Evolutionary conservation across 2,329 filamentous ascomycete genomes (phyloP), one percentile per base, ranked within the genome.

Genomic region (Fusarium aywerte): DNA sequence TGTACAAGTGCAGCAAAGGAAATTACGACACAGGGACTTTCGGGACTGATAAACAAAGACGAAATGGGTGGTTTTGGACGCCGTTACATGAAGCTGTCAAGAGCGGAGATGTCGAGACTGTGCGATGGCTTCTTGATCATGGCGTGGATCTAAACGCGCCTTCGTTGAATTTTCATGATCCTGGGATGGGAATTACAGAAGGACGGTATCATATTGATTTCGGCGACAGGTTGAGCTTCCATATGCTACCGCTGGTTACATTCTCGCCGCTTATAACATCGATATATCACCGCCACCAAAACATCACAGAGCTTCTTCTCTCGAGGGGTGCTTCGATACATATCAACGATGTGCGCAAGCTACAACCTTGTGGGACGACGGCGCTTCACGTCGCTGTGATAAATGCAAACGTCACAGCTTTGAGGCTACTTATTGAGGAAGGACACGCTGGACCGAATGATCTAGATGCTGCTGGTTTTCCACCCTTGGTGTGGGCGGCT

Each of bases 401-500:
- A n/a, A 52, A 48, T 13, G 64, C 52, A 0, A 65, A 65, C 13
- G 29, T 58, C 23, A 4, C 45, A 5, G 36, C 48, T 4, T 35
- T 65, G 4, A 61, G 15, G 27, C 33, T 57, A 18, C 35, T 67
- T 4, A 18, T 67, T 12, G 27, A 58, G 27, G 52, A 32, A 23
- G 58, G 64, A 32, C n/a, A 56, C 21, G 53, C 50, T 13, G 54
- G 59, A 8, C 62, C 64, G 12, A 62, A 66, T 27, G 64, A 58
- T 12, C 32, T 40, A 2, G 62, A 66, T 11, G 64, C 47, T 5
- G 48, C 36, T n/a, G 58, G 49, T 8, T 66, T 58, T 13, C 62
- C 62, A 16, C 62, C 62, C 3, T 23, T 67, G 43, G 29, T 62
- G 2, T 67, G 64, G 64, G 58, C 62, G 4, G 64, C 64, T 21